Conservation (phyloP, 2,329 filamentous ascomycete genomes). For the Fusarium cyanostomum region DNA sequence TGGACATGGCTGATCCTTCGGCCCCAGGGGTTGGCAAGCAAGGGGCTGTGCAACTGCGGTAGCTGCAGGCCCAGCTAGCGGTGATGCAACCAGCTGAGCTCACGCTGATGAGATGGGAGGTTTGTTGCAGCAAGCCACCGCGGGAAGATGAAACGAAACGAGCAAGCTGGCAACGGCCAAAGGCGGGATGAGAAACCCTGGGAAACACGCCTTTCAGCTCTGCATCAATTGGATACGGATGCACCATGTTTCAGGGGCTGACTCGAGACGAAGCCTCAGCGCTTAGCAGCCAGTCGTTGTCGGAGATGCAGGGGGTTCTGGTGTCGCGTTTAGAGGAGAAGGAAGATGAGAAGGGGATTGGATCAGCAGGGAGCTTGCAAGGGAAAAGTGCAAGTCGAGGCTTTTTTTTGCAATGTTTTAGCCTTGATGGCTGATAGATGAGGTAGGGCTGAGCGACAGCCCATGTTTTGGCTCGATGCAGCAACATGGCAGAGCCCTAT, state of each 20-base stretch:
- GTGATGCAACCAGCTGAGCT: not conserved
- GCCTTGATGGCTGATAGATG: no score
- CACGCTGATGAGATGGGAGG: not conserved
- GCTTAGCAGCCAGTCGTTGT: not conserved
- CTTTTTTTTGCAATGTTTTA: no score
- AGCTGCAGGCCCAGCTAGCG: no score
- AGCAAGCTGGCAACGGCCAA: not conserved
- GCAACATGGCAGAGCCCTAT: no score
- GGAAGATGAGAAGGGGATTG: not conserved
- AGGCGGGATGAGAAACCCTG: not conserved
- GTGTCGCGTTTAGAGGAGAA: not conserved
- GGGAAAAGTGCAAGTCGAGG: not conserved
- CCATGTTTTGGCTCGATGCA: no score
- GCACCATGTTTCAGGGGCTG: not conserved
- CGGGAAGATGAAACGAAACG: slow-evolving; percentile 27
- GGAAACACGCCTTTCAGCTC: not conserved
- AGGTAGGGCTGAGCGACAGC: no score
- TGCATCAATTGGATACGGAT: not conserved
- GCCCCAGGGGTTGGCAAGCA: slow-evolving; percentile 3
- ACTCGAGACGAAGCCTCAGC: no score
- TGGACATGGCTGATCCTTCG: not conserved
- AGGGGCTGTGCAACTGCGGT: slow-evolving; percentile 25
- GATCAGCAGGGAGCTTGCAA: not conserved
- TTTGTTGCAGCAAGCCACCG: not conserved
- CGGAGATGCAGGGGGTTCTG: not conserved